These are phyloP conservation scores for Mortierella sp. DNA, from an alignment of 371 early-diverging fungal genomes.

Conservation along the genomic window DNA sequence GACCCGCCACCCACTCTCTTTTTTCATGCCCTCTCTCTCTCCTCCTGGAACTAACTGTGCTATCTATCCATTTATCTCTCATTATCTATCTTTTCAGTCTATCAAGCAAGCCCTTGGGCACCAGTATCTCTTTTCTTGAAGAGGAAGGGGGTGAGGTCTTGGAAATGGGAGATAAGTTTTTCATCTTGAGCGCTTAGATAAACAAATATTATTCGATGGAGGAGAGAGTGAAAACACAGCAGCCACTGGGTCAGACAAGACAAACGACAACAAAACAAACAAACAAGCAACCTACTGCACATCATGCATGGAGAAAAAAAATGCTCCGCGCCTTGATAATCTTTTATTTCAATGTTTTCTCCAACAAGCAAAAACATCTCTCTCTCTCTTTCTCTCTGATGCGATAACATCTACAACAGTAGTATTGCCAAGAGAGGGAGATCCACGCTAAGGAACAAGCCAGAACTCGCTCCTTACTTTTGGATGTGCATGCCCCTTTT, in stretches of 20 bases:
- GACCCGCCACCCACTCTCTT: not conserved
- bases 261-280: not conserved
- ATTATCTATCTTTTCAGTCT: not conserved
- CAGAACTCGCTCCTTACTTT: not conserved
- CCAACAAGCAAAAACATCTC: not conserved
- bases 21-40: not conserved
- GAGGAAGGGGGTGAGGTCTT: not conserved
- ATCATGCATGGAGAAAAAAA: not conserved
- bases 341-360: not conserved
- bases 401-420: slow-evolving; percentile 7
- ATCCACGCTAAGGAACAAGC: not conserved
- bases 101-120: not conserved
- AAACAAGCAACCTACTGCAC: not conserved
- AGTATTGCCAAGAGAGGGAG: not conserved
- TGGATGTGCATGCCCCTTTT: not conserved
- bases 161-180: not conserved
- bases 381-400: not conserved
- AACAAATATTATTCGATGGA: not conserved
- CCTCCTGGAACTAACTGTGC: not conserved
- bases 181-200: not conserved
- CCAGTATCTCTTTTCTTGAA: not conserved
- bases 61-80: not conserved
- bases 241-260: not conserved
- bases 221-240: not conserved
- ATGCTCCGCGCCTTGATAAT: not conserved